phyloP scores from a whole-genome alignment of 768 basidiomycete species.

The Auriscalpium vulgare region DNA sequence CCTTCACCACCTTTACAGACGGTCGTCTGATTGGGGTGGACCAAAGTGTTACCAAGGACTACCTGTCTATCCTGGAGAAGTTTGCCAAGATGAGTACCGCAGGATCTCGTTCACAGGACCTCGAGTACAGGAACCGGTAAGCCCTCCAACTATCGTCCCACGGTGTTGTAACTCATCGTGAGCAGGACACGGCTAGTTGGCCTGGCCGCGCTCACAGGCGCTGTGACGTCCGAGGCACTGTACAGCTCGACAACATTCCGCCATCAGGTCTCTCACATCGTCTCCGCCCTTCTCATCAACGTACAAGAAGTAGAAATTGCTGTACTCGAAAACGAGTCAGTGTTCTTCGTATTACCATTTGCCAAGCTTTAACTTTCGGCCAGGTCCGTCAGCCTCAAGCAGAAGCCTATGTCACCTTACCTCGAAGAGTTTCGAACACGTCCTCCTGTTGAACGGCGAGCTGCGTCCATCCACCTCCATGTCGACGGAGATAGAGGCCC shows the following conservation, averaged over 20 bases:
- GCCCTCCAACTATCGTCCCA: slow-evolving; percentile 1
- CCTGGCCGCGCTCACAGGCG: slow-evolving; percentile 73
- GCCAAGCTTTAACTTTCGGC: neutral
- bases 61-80: slow-evolving; percentile 55
- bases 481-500: slow-evolving; percentile 86
- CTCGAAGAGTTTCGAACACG: slow-evolving; percentile 78
- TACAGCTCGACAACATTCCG: slow-evolving; percentile 69
- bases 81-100: slow-evolving; percentile 57
- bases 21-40: slow-evolving; percentile 79
- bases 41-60: slow-evolving; percentile 56
- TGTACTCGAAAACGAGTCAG: slow-evolving; percentile 64
- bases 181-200: slow-evolving; percentile 78
- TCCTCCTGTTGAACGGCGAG: slow-evolving; percentile 72
- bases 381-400: slow-evolving; percentile 58
- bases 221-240: slow-evolving; percentile 77
- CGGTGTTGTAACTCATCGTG: neutral
- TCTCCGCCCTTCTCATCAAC: slow-evolving; percentile 63
- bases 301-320: slow-evolving; percentile 54
- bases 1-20: slow-evolving; percentile 89
- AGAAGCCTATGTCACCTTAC: slow-evolving; percentile 68
- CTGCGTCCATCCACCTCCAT: slow-evolving; percentile 84
- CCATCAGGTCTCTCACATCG: slow-evolving; percentile 60
- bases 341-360: slow-evolving; percentile 5
- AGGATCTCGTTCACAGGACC: slow-evolving; percentile 43
- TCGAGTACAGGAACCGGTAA: slow-evolving; percentile 70